Conservation (phyloP, 176 grass and related monocot species). For the Sorghum bicolor region Sorghum_bicolor_NCBIv3 NC_012879.2:110501-111000, state of each 20-base stretch:
- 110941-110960: slow-evolving; percentile 3
- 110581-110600: slow-evolving; percentile 11
- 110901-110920: not conserved
- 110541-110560: slow-evolving; percentile 29
- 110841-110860: not conserved
- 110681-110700: slow-evolving; percentile 20
- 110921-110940: not conserved
- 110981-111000: slow-evolving; percentile 4
- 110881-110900: not conserved
- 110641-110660: slow-evolving; percentile 13
- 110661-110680: slow-evolving; percentile 28
- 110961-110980: not conserved
- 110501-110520: slow-evolving; percentile 19
- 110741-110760: slow-evolving; percentile 36
- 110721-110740: slow-evolving; percentile 16
- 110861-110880: not conserved
- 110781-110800: not conserved
- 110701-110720: slow-evolving; percentile 30
- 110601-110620: slow-evolving; percentile 21
- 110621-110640: slow-evolving; percentile 22
- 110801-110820: not conserved
- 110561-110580: slow-evolving; percentile 27
- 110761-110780: not conserved
- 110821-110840: not conserved
- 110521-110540: slow-evolving; percentile 39